Base-by-base conservation (phyloP, 2,329 filamentous ascomycete genomes). In the Domatiomyces catenatus region DNA sequence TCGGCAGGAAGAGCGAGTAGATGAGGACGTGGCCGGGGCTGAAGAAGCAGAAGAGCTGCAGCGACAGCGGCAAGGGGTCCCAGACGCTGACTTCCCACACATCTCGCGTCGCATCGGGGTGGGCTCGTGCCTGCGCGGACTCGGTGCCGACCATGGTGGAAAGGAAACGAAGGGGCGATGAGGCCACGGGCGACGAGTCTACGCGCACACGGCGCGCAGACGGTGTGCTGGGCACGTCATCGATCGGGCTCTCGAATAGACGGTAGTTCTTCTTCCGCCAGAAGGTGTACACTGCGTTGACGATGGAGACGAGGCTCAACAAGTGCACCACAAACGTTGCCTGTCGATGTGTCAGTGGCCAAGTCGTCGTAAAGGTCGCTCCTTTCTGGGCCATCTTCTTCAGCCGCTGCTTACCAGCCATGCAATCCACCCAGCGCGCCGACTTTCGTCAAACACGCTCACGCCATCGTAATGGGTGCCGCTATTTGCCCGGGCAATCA, bases 21-120 rank as follows among this genome's bases (percentile, higher is more conserved):
- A 95, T 76, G 46, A 94, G 70, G n/a, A 94, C 77, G 67, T 98
- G 93, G 0, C 87, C 85, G 0, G 92, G 92, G 60, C 89, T 94
- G 70, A 98, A 96, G 42, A 92, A 72, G 60, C 86, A 92, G 63
- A 95, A 88, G 2, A 96, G 71, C 39, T 82, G 80, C 49, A 96
- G 69, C 45, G 81, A 87, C 36, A 94, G 75, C 1, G 89, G 87
- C 46, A 90, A 76, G 32, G 93, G 92, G 64, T 96, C 89, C 92
- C 92, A 98, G 5, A 96, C 76, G 1, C 83, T 78, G 47, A 98
- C 69, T 67, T 98, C 89, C 92, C 92, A 98, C 8, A 98, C 92
- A 66, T 98, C 89, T 8, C 83, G 77, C 22, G 77, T 76, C 51
- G 81, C 79, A 63, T 92, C 83, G 0, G 90, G 86, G 66, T 95